Evolutionary conservation across 192 early-diverging fungal genomes (phyloP), one percentile per base, ranked within the genome.

Genomic region (Bifiguratus adelaidae): DNA sequence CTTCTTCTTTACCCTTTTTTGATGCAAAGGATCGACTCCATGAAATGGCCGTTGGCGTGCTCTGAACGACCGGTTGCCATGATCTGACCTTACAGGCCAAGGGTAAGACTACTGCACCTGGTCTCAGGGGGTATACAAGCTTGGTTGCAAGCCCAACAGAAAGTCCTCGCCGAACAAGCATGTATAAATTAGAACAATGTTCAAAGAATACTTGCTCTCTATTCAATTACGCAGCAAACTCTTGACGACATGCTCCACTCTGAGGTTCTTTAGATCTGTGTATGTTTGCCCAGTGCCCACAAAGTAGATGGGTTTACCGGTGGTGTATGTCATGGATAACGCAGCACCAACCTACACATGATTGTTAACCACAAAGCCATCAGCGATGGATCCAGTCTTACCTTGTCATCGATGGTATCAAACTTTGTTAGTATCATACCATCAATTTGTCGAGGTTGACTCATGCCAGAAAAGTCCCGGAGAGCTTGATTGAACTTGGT

Each of bases 211-310:
- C n/a, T n/a, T 45, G 44, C 13, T 27, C 4, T 7, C 22, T 22
- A 23, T 30, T 62, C 68, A 82, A 22, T 74, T 58, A 27, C 70
- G 58, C 12, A 89, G 62, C 38, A 89, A 60, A 19, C 74, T 70
- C 5, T 73, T 69, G 11, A 86, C 83, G 37, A 89, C 78, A 53
- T 85, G 82, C 20, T 65, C 53, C 19, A 89, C 80, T 41, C 81
- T 83, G 74, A 95, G 85, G 41, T 82, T 89, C 53, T 86, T 81
- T 55, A 95, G 70, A 68, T 95, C 92, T 2, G 89, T 94, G 53
- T 94, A 97, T 2, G 94, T 97, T 66, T 97, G 94, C 5, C 94
- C 94, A 9, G 91, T 95, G 20, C 94, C 94, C 13, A 97, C 91
- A 78, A 97, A 97, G 37, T 91, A 62, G 25, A 97, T 95, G 6